Conservation (phyloP, 2,329 filamentous ascomycete species). For the Fusarium buharicum region DNA sequence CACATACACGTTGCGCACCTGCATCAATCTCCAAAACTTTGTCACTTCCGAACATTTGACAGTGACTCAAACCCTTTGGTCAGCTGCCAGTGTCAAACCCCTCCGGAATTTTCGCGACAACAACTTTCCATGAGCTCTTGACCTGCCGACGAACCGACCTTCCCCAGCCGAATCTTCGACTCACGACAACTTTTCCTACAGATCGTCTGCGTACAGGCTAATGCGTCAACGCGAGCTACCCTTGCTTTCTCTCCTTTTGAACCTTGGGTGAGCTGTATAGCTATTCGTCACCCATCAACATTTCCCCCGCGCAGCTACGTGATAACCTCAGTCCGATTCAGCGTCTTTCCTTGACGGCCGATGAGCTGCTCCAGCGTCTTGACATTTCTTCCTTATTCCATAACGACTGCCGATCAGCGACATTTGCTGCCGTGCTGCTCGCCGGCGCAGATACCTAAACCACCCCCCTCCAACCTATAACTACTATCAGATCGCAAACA, state of each 20-base stretch:
- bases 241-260: conserved; percentile 48
- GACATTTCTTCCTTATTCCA: conserved; percentile 24
- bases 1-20: conserved; percentile 35
- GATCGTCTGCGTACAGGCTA: conserved; percentile 44
- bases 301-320: conserved; percentile 20
- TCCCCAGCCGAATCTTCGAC: conserved; percentile 21
- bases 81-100: conserved; percentile 12
- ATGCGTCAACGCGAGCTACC: conserved; percentile 55
- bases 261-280: conserved; percentile 46
- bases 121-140: conserved; percentile 46
- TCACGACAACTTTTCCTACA: conserved; percentile 35
- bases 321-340: conserved; percentile 11
- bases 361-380: conserved; percentile 40
- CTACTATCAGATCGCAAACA: conserved; percentile 28
- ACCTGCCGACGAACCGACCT: conserved; percentile 38
- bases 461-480: conserved; percentile 26
- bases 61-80: conserved; percentile 27
- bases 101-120: conserved; percentile 30
- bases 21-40: conserved; percentile 13
- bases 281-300: conserved; percentile 33
- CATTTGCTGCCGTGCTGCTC: conserved; percentile 44
- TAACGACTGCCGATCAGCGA: conserved; percentile 35
- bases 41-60: conserved; percentile 15
- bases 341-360: conserved; percentile 35
- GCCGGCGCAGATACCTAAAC: conserved; percentile 44